These are phyloP conservation scores for Cercophora newfieldiana DNA, from an alignment of 495 filamentous ascomycete genomes.

Conservation along the genomic window DNA sequence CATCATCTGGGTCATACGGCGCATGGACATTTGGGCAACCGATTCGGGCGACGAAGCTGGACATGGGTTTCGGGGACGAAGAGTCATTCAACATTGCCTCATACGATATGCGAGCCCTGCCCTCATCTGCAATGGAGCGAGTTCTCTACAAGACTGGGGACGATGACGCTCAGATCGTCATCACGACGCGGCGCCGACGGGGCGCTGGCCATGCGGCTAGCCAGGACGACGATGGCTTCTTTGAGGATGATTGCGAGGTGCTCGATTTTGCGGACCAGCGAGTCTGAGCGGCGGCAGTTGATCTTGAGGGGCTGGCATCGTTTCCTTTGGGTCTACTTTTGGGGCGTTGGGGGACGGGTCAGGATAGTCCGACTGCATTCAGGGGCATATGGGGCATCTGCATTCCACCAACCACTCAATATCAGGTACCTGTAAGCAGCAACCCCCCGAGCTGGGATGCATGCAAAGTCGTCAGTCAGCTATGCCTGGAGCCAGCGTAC, in stretches of 20 bases:
- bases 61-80: conserved; percentile 59
- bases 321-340: conserved; percentile 9
- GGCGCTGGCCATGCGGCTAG: conserved; percentile 47
- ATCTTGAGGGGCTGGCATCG: background rate
- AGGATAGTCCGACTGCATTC: background rate
- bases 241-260: conserved; percentile 92
- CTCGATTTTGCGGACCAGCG: conserved; percentile 87
- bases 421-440: background rate
- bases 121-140: conserved; percentile 57
- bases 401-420: background rate
- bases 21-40: conserved; percentile 73
- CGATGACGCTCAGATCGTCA: conserved; percentile 70
- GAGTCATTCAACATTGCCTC: conserved; percentile 52
- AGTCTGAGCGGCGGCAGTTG: conserved; percentile 53
- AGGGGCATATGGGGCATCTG: conserved; percentile 1
- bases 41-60: conserved; percentile 61
- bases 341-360: background rate
- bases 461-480: background rate
- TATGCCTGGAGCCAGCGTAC: conserved; percentile 15
- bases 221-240: conserved; percentile 75
- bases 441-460: background rate
- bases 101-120: conserved; percentile 52
- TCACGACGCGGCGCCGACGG: conserved; percentile 73
- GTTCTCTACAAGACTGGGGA: conserved; percentile 63
- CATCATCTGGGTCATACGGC: background rate